phyloP scores from a whole-genome alignment of 352 stramenopile genomes.

The Phytopythium litorale region DNA sequence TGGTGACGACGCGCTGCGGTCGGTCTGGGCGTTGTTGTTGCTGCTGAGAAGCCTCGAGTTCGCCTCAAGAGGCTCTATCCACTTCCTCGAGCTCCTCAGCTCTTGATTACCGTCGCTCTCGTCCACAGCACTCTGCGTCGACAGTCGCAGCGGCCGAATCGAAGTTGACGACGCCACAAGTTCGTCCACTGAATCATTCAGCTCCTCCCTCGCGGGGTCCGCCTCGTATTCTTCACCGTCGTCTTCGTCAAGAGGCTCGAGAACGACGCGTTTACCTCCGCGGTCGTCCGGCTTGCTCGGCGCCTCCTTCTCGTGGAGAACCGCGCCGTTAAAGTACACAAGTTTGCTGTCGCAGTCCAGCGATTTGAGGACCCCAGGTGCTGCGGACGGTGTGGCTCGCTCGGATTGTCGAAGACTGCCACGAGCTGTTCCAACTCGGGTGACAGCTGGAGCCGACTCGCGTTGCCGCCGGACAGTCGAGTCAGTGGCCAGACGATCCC shows the following conservation, averaged over 20 bases:
- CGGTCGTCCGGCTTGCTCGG: constrained; percentile 1
- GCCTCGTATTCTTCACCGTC: background rate
- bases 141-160: background rate
- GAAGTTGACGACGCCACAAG: constrained; percentile 2
- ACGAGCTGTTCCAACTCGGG: background rate
- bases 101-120: background rate
- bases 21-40: background rate
- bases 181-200: constrained; percentile 17
- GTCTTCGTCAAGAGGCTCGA: constrained; percentile 7
- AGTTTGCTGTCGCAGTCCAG: constrained; percentile 53
- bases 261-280: background rate
- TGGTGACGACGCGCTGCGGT: background rate
- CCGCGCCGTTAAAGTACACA: constrained; percentile 44
- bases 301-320: constrained; percentile 9
- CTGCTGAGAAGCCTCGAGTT: no score
- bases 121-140: background rate
- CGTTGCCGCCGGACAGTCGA: background rate
- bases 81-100: background rate
- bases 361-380: constrained; percentile 13
- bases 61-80: background rate
- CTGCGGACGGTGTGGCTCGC: background rate
- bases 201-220: background rate
- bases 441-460: background rate
- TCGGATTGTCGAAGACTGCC: background rate
- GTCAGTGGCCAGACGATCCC: background rate